phyloP scores from a whole-genome alignment of 305 asterid species.

The Salvia sclarea region DNA sequence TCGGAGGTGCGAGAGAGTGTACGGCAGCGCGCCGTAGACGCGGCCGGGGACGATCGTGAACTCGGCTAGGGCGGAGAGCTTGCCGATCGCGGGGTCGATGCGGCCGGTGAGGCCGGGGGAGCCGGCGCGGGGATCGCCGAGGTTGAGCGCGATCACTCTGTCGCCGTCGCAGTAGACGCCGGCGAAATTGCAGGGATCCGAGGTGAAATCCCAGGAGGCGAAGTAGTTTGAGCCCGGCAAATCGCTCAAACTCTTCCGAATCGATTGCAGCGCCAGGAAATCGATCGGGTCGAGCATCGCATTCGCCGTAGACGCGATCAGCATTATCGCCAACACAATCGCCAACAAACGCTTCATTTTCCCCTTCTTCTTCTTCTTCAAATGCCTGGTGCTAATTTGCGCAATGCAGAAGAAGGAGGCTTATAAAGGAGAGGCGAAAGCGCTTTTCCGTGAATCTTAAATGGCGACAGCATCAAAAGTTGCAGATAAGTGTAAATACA shows the following conservation, averaged over 20 bases:
- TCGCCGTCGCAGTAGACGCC: constrained; percentile 77
- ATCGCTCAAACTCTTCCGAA: constrained; percentile 64
- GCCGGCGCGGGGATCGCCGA: constrained; percentile 96
- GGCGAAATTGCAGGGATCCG: constrained; percentile 88
- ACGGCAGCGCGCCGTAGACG: constrained; percentile 69
- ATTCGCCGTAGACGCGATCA: constrained; percentile 26
- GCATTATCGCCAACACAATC: no score
- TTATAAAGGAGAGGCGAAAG: constrained; percentile 39
- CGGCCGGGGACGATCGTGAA: constrained; percentile 85
- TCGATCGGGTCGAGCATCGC: constrained; percentile 78
- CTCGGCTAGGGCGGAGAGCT: constrained; percentile 68
- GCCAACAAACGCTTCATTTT: constrained; percentile 28
- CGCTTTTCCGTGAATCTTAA: constrained; percentile 76
- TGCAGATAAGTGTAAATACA: constrained; percentile 27
- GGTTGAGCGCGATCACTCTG: constrained; percentile 72
- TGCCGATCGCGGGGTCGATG: constrained; percentile 75
- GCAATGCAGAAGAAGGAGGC: constrained; percentile 29
- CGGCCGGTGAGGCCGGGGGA: constrained; percentile 78
- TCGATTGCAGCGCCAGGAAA: constrained; percentile 82
- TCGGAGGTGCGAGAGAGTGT: constrained; percentile 56
- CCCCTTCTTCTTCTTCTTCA: neutral
- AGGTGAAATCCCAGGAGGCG: constrained; percentile 92
- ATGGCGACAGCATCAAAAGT: constrained; percentile 61
- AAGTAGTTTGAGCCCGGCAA: constrained; percentile 78
- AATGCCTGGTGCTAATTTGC: neutral